Conservation (phyloP, 306 rosid species). For the Pterocarpus santalinus region DNA sequence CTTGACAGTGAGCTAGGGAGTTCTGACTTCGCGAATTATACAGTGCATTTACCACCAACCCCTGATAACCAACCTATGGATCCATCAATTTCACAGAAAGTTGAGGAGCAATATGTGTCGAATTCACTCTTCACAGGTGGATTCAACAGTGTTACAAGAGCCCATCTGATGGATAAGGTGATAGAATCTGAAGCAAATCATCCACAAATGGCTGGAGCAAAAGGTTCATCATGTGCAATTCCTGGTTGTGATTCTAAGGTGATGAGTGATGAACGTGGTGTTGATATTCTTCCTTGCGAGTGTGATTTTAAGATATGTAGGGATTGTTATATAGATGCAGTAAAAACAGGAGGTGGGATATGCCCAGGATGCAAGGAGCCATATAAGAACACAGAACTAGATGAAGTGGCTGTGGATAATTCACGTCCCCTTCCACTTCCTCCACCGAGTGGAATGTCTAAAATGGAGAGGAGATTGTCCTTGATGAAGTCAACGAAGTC, state of each 20-base stretch:
- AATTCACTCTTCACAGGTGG: constrained; percentile 91
- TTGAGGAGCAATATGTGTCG: constrained; percentile 92
- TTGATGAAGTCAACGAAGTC: constrained; percentile 93
- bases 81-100: constrained; percentile 83
- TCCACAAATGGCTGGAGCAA: constrained; percentile 97
- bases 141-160: constrained; percentile 82
- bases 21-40: constrained; percentile 74
- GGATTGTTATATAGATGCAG: constrained; percentile 87
- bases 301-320: constrained; percentile 93
- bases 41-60: constrained; percentile 87
- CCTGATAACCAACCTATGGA: constrained; percentile 96
- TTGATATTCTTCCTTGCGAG: constrained; percentile 92
- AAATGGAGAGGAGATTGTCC: constrained; percentile 88
- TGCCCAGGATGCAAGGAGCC: constrained; percentile 93
- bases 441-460: constrained; percentile 74
- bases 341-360: constrained; percentile 74
- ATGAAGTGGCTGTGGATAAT: constrained; percentile 72
- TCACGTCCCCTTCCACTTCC: constrained; percentile 76
- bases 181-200: constrained; percentile 86
- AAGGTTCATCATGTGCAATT: constrained; percentile 87
- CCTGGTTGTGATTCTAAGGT: constrained; percentile 95
- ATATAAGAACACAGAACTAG: constrained; percentile 80
- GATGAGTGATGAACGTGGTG: constrained; percentile 91
- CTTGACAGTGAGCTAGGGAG: constrained; percentile 91
- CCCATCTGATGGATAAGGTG: constrained; percentile 95